phyloP scores from a whole-genome alignment of 2,329 filamentous ascomycete genomes.

The Fusarium oxysporum region DNA sequence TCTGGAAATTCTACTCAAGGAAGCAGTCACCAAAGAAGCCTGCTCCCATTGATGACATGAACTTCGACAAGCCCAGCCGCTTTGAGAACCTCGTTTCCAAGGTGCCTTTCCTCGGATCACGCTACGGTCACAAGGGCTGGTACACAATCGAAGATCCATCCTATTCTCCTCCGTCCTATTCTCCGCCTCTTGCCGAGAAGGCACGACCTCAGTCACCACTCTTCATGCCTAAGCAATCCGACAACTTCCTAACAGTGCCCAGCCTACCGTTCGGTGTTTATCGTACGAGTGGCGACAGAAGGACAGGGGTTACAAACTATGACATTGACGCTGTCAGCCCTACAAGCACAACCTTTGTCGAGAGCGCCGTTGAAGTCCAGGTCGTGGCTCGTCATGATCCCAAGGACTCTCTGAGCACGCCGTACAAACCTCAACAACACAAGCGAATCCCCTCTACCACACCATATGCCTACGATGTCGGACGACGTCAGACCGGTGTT shows the following conservation, averaged over 20 bases:
- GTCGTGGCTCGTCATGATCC: conserved; percentile 37
- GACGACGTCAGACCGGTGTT: conserved; percentile 50
- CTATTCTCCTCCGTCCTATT: conserved; percentile 18
- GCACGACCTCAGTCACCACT: conserved; percentile 3
- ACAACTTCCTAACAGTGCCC: conserved; percentile 40
- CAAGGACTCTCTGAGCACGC: conserved; percentile 22
- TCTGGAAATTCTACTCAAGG: conserved; percentile 39
- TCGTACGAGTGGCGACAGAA: conserved; percentile 20
- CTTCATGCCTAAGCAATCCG: conserved; percentile 38
- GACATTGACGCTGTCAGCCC: conserved; percentile 38
- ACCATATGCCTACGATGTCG: conserved; percentile 29
- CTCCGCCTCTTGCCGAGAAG: conserved; percentile 39
- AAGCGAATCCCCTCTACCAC: conserved; percentile 34
- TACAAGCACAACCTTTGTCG: conserved; percentile 40
- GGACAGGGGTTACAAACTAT: conserved; percentile 19
- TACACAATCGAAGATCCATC: conserved; percentile 48
- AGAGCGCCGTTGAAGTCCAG: conserved; percentile 37
- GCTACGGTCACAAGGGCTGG: conserved; percentile 50
- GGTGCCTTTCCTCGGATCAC: conserved; percentile 52
- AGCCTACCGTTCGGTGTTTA: conserved; percentile 35
- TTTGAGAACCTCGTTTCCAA: conserved; percentile 45
- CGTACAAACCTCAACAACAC: conserved; percentile 24
- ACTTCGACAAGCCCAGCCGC: conserved; percentile 39
- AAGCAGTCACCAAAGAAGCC: conserved; percentile 13
- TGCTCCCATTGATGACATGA: conserved; percentile 31